Base-by-base conservation (phyloP, 306 rosid species). In the Fragaria vesca region DNA sequence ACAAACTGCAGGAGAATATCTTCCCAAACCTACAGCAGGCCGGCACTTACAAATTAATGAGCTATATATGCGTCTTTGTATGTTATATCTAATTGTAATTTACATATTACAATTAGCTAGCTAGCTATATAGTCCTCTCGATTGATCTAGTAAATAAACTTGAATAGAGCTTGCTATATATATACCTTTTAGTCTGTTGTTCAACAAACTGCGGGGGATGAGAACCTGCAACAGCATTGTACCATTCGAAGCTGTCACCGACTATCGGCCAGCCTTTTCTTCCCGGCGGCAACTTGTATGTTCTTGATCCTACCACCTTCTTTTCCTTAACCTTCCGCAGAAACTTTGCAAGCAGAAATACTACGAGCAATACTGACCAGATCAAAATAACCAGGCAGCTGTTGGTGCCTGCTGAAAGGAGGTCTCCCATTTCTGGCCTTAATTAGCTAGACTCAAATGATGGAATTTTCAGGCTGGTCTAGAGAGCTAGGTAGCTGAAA, bases 191-290 rank as follows among this genome's bases (percentile, higher is more conserved):
- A 76, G 87, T 96, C 79, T 90, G 92, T 80, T 90, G 85, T 85
- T 94, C 93, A 43, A 94, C 97, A 77, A 88, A 94, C 12, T 77
- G 85, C 50, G 93, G 91, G 54, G 98, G 98, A 55, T 94, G 97
- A 73, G 97, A 89, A 72, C 97, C 88, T 69, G 97, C 92, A 74
- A 92, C 97, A 43, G 98, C 97, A 74, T 87, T 86, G 82, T 92
- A 90, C 98, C 97, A 94, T 67, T 81, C 85, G 82, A 92, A 79
- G 88, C 97, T 94, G 78, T 94, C 97, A 34, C 98, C 98, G 8
- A 94, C 87, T 70, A 94, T 54, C 46, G 97, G 97, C 97, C 97
- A 94, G 0, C 98, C 89, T 86, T 90, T 91, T 71, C 97, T 87
- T 71, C 98, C 98, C 0, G 98, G 92, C 16, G 98, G 98, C 73